These are phyloP conservation scores for Stereum hirsutum DNA, from an alignment of 1,284 basidiomycete species.

Conservation along the genomic window DNA sequence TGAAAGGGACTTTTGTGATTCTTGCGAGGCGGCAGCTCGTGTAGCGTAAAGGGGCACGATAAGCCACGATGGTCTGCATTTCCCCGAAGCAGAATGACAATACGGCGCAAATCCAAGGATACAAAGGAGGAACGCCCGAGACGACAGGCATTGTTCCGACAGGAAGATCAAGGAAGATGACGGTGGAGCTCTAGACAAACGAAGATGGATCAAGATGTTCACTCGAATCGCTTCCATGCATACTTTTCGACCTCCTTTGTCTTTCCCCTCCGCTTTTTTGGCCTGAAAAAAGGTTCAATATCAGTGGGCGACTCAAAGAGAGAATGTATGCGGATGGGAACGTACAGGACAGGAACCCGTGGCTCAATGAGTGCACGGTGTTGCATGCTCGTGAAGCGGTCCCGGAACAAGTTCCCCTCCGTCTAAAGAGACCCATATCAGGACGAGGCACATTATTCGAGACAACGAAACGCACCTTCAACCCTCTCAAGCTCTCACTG, in stretches of 20 bases:
- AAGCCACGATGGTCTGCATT: not conserved
- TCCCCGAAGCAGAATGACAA: too few relatives aligned
- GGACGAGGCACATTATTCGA: not conserved
- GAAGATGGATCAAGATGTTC: not conserved
- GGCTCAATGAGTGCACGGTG: conserved; percentile 74
- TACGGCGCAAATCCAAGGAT: too few relatives aligned
- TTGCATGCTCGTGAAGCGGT: conserved; percentile 79
- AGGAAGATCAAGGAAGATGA: not conserved
- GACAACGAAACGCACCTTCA: conserved; percentile 55
- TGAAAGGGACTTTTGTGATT: too few relatives aligned
- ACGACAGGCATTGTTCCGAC: too few relatives aligned
- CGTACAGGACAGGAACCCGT: conserved; percentile 64
- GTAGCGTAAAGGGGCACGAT: too few relatives aligned
- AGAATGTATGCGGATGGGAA: too few relatives aligned
- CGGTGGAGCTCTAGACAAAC: too few relatives aligned
- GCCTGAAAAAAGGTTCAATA: conserved; percentile 29
- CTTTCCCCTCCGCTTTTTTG: conserved; percentile 50
- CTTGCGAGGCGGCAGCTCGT: too few relatives aligned
- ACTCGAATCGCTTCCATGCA: conserved; percentile 77
- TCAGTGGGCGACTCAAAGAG: not conserved
- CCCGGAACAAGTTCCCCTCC: conserved; percentile 89
- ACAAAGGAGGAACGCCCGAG: too few relatives aligned
- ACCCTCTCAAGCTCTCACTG: conserved; percentile 73
- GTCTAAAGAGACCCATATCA: conserved; percentile 37
- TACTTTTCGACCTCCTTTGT: conserved; percentile 82